Evolutionary conservation across 768 basidiomycete genomes (phyloP).

Genomic region (Phaffia tasmanica): DNA sequence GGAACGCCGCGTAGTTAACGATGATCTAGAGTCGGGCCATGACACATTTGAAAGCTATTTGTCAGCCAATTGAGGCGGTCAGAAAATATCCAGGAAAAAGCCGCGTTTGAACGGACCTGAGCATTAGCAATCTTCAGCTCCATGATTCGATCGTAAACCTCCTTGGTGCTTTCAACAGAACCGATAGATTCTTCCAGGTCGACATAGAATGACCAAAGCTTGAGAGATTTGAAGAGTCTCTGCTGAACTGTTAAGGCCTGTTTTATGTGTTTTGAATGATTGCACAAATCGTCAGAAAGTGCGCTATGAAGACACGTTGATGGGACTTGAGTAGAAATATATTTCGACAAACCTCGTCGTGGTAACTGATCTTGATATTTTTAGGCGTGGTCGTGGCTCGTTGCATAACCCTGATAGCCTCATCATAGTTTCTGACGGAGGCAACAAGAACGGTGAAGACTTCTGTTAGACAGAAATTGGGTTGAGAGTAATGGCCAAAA

Average conservation of each 20-base stretch:
- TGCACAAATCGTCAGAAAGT: not conserved
- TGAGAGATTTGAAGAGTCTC: slow-evolving; percentile 91
- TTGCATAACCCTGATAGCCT: slow-evolving; percentile 91
- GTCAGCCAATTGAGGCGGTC: not conserved
- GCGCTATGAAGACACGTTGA: slow-evolving; percentile 26
- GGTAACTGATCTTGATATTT: slow-evolving; percentile 79
- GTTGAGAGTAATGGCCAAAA: not conserved
- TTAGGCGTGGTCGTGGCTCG: slow-evolving; percentile 84
- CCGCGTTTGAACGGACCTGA: slow-evolving; percentile 47
- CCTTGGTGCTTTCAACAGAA: slow-evolving; percentile 78
- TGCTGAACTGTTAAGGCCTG: slow-evolving; percentile 74
- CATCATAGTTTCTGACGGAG: slow-evolving; percentile 79
- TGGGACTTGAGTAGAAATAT: not conserved
- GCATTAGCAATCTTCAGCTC: slow-evolving; percentile 96
- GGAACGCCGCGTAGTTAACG: slow-evolving; percentile 90
- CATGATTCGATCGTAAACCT: slow-evolving; percentile 89
- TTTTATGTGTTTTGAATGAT: not conserved
- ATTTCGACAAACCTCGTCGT: slow-evolving; percentile 65
- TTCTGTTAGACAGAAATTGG: not conserved
- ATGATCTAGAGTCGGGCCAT: slow-evolving; percentile 46
- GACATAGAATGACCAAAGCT: slow-evolving; percentile 97
- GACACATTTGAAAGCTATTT: not conserved
- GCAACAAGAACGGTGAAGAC: not conserved
- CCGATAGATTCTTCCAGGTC: slow-evolving; percentile 97
- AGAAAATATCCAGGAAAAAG: no score